Conservation (phyloP, 1,284 basidiomycete genomes). For the Ganoderma multipileum region DNA sequence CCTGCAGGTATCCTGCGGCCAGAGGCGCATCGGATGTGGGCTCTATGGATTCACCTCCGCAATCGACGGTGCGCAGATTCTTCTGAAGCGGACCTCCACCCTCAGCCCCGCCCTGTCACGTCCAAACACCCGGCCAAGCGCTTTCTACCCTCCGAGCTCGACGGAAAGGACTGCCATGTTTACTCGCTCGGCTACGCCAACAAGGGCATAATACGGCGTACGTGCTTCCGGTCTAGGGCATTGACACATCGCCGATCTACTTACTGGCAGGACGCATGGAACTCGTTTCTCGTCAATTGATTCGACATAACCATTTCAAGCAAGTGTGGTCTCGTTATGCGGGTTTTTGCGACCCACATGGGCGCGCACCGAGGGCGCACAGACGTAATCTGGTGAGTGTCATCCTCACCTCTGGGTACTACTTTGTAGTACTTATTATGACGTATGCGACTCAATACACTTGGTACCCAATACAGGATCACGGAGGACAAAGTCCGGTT, state of each 20-base stretch:
- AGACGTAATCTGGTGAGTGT: not conserved
- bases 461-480: not conserved
- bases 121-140: constrained; percentile 4
- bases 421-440: too few relatives aligned
- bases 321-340: not conserved
- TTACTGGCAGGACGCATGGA: not conserved
- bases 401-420: too few relatives aligned
- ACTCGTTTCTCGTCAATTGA: not conserved
- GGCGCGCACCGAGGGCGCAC: too few relatives aligned
- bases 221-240: not conserved
- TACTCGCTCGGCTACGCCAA: constrained; percentile 4
- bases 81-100: not conserved
- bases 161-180: not conserved
- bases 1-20: too few relatives aligned
- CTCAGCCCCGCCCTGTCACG: constrained; percentile 19
- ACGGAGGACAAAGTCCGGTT: not conserved
- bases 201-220: constrained; percentile 7
- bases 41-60: constrained; percentile 17
- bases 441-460: not conserved
- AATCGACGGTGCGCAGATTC: constrained; percentile 19
- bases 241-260: not conserved
- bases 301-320: not conserved
- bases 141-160: constrained; percentile 15
- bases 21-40: too few relatives aligned
- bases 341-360: not conserved